phyloP scores from a whole-genome alignment of 1,284 basidiomycete species.

The Somion occarium region DNA sequence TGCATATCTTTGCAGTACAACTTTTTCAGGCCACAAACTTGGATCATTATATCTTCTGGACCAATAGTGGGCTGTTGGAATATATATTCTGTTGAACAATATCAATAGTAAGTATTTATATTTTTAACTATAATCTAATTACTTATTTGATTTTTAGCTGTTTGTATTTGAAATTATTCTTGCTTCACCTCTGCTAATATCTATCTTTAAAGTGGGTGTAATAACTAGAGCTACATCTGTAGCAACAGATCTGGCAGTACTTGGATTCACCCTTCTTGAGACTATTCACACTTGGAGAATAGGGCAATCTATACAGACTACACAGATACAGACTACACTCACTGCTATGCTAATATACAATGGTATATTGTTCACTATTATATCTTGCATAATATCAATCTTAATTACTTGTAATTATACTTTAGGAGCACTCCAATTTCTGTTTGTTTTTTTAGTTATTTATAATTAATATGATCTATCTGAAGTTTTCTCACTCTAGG shows the following conservation, averaged over 20 bases:
- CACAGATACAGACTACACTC: not conserved
- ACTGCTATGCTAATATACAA: not conserved
- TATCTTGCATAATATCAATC: not conserved
- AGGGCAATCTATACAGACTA: not conserved
- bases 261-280: not conserved
- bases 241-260: not conserved
- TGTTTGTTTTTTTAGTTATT: not conserved
- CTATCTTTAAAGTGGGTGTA: not conserved
- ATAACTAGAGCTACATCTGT: not conserved
- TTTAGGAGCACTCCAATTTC: not conserved
- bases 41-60: not conserved
- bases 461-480: no score
- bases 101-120: not conserved
- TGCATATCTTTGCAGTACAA: not conserved
- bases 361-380: not conserved
- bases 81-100: not conserved
- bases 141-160: not conserved
- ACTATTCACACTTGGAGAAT: not conserved
- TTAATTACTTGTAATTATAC: not conserved
- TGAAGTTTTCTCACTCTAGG: not conserved
- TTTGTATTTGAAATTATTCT: not conserved
- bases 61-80: not conserved
- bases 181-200: not conserved
- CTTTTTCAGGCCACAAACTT: not conserved
- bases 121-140: not conserved